Percentiles rank a stretch among this genome's conserved stretches.
Conservation (phyloP, 2,329 filamentous ascomycete species). For the Beauveria varroae region DNA sequence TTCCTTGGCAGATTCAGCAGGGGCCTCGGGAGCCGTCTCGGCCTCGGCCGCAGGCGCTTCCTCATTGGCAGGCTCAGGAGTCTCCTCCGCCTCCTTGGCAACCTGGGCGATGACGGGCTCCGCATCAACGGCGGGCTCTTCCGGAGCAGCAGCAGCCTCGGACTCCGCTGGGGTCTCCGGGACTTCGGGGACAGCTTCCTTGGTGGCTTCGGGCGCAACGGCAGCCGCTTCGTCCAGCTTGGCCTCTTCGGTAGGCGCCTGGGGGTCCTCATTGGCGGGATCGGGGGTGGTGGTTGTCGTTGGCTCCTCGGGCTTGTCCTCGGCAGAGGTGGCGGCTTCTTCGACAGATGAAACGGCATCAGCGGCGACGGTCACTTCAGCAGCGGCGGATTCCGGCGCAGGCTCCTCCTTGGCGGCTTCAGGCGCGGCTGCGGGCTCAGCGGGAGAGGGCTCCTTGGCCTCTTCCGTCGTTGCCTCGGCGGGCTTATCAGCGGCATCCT, state of each 20-base stretch:
- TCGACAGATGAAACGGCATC: not conserved
- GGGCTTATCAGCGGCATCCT: constrained; percentile 13
- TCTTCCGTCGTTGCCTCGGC: not conserved
- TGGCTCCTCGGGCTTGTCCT: not conserved
- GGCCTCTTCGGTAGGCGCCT: not conserved
- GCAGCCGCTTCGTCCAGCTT: not conserved
- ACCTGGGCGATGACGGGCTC: not conserved
- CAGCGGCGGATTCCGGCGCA: not conserved
- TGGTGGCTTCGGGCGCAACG: constrained; percentile 15
- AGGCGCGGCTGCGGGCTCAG: constrained; percentile 13
- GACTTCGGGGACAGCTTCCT: not conserved
- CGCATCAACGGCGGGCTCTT: not conserved
- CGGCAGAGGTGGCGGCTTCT: not conserved
- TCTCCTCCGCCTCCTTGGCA: too few relatives aligned
- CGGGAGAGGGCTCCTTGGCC: constrained; percentile 12
- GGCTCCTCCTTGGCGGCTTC: constrained; percentile 5
- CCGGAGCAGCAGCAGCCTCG: not conserved
- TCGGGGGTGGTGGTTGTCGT: not conserved
- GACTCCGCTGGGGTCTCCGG: constrained; percentile 12
- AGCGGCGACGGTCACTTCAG: not conserved
- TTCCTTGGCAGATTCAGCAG: not conserved
- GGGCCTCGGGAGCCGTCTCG: not conserved
- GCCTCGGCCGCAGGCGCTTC: not conserved
- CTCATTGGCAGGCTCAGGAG: not conserved
- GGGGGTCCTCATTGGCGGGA: not conserved